Evolutionary conservation across 1,139 yeast species (phyloP), one percentile per base, ranked within the genome.

Genomic region (Yamadazyma conglobata): DNA sequence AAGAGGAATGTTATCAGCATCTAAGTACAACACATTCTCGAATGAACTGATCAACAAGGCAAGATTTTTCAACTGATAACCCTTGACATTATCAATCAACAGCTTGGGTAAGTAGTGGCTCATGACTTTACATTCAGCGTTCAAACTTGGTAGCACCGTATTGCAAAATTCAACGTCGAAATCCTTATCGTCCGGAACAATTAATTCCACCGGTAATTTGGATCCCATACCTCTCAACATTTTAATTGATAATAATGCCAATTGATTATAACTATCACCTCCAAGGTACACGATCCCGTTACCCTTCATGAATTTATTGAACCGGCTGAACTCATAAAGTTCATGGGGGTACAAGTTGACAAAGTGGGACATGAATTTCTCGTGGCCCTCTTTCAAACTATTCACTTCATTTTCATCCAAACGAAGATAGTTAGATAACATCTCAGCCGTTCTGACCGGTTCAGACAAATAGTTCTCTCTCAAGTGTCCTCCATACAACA

Each of bases 271-370:
- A 37, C 64, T 62, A 20, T 74, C 82, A 38, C 84, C 85, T 19
- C 82, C 85, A 32, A 79, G 69, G 44, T 74, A 73, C 4, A 77
- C 80, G 27, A 76, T 73, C 23, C 86, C 84, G 37, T 66, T 63
- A 10, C 78, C 80, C 32, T 56, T 43, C 64, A 60, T 56, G 38
- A 56, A 59, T 13, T 43, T 42, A 32, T 50, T 52, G 33, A 40
- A 48, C 30, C 44, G 45, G 24, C 50, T 50, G 23, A 20, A 38
- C 13, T 46, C 37, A 22, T 45, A 32, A 14, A 60, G 38, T 5
- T 47, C 49, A 10, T 39, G 32, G 2, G 64, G 63, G 34, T 54
- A 48, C 4, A 39, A 38, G 3, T 30, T 22, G 13, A 54, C 48
- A 55, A 60, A 47, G 11, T 32, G 27, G 8, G 24, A 20, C 18